Percentiles rank a stretch among this genome's conserved stretches.
Evolutionary conservation across 108 stramenopile genomes (phyloP).

Genomic region (Aurantiochytrium sp.): DNA sequence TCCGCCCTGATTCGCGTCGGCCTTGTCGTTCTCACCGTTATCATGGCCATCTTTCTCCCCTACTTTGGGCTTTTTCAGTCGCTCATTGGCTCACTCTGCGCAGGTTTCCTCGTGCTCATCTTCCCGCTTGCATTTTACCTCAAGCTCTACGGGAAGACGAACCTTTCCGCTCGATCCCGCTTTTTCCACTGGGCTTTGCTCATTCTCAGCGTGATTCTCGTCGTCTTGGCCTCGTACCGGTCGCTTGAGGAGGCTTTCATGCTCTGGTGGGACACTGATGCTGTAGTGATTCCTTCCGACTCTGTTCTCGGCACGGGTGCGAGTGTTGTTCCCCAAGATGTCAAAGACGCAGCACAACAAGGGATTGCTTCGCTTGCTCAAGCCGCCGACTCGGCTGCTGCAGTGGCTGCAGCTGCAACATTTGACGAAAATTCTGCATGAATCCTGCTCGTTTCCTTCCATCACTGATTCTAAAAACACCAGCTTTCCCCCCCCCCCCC

Average conservation of each 20-base stretch:
- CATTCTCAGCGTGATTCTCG: not conserved
- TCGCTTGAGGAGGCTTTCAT: not conserved
- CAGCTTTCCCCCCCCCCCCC: no score
- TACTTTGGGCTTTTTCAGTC: slow-evolving; percentile 16
- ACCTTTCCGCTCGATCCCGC: not conserved
- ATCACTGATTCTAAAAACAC: no score
- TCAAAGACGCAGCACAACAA: no score
- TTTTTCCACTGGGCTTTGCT: not conserved
- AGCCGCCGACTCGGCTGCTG: no score
- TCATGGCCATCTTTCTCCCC: not conserved
- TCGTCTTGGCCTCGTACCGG: not conserved
- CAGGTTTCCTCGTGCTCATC: slow-evolving; percentile 9
- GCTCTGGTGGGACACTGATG: not conserved
- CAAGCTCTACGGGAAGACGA: not conserved
- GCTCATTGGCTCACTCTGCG: not conserved
- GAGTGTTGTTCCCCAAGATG: no score
- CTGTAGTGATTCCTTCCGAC: no score
- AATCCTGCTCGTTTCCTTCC: no score
- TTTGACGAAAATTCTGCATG: no score
- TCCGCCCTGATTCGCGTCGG: not conserved
- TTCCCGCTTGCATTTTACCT: not conserved
- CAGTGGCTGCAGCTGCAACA: no score
- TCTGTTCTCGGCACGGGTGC: no score
- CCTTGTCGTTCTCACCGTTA: not conserved
- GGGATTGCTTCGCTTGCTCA: no score